Base-by-base conservation (phyloP, 2,329 filamentous ascomycete genomes). In the Dactylellina drechsleri region DNA sequence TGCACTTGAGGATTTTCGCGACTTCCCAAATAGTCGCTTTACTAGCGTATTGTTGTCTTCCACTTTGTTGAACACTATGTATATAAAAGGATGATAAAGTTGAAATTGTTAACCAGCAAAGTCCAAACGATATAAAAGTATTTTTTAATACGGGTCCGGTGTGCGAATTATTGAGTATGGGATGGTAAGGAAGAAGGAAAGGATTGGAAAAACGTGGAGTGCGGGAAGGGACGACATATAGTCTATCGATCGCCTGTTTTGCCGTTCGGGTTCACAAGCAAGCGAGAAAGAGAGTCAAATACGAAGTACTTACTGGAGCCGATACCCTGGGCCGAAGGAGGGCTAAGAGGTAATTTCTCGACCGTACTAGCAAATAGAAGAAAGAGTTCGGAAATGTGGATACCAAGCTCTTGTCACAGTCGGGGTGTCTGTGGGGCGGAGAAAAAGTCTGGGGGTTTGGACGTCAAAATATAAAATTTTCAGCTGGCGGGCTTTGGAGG, bases 341-440 rank as follows among this genome's bases (percentile, higher is more conserved):
- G 53, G 66, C 56, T 54, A 61, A 60, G 53, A 53, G 66, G 60
- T 15, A 50, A 50, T 16, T 18, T 47, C 56, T 41, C 65, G 26
- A 56, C n/a, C 45, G 40, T 65, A 59, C 67, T 60, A 60, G 52
- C 59, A 59, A 52, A 72, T 53, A 72, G 31, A 59, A 28, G 26
- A 28, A 28, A 28, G 26, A 28, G 43, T 58, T 49, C 31, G 20
- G 28, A 31, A 61, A 60, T 56, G 61, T 73, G 68, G 68, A 73
- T 60, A 59, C 66, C 50, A 47, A 56, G 50, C 57, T 53, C 16
- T 26, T 65, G 45, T 66, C 60, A 65, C 57, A 56, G 68, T 73
- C 68, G 60, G 68, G 60, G 68, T 73, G 56, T 60, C 60, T 73
- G 68, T 73, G 68, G 68, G 68, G 68, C 68, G 60, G 60, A 66